Evolutionary conservation across 2,329 filamentous ascomycete genomes (phyloP), one percentile per base, ranked within the genome.

Genomic region (Epichloe bromicola): DNA sequence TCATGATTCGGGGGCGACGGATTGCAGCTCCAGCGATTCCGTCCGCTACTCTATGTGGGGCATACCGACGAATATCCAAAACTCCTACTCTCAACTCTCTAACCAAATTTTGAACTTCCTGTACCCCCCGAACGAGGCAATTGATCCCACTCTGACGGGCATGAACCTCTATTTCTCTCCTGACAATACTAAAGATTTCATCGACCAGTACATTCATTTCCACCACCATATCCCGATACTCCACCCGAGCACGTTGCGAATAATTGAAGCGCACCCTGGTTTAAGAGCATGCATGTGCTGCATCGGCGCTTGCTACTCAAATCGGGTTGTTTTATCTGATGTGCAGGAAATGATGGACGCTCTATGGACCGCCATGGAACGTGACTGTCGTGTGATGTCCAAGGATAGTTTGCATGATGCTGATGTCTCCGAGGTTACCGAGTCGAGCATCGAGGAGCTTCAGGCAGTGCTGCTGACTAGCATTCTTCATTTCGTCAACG

Each of bases 261-360:
- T 85, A 49, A 71, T 76, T 54, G 75, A 82, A 55, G 78, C 80
- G 45, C 81, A 83, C 62, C 79, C 82, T 54, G 81, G 82, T 56
- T 73, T 88, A 54, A 69, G 86, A 47, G 74, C 85, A 53, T 75
- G 76, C 54, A 85, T 89, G 73, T 80, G 85, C 60, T 86, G 82
- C 62, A 74, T 86, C 58, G 85, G 85, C 38, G 84, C 85, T 40
- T 85, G 86, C 52, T 89, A 88, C 65, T 86, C 85, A 48, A 75
- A 84, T 50, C 74, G 74, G 54, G 68, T 85, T 54, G 69, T 72
- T 30, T 66, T 80, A 43, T 69, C 73, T 54, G 74, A 85, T 56
- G 80, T 85, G 56, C 80, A 84, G 55, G 78, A 80, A 61, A 73
- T 87, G 65, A 85, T 85, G 74, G 78, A 84, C 53, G 72, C 79